phyloP scores from a whole-genome alignment of 192 early-diverging fungal species.

The Backusella circina region DNA sequence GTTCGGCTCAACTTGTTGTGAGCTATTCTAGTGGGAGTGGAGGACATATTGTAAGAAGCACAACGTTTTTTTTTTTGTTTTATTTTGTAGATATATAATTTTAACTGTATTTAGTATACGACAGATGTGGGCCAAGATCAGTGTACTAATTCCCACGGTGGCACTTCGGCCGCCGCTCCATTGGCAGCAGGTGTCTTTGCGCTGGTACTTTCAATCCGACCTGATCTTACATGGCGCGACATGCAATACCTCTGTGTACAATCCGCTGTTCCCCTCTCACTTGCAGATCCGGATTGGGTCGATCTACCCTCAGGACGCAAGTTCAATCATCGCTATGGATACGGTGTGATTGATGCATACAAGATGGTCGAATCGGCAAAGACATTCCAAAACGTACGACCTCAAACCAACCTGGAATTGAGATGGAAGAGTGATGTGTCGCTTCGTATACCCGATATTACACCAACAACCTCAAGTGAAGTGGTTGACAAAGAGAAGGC shows the following conservation, averaged over 20 bases:
- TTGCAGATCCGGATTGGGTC: constrained; percentile 72
- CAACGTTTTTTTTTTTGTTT: not conserved
- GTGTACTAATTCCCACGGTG: constrained; percentile 82
- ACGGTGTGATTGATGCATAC: constrained; percentile 86
- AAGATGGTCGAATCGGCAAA: constrained; percentile 77
- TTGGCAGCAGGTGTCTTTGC: constrained; percentile 89
- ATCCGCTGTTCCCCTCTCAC: constrained; percentile 70
- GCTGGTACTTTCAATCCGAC: constrained; percentile 76
- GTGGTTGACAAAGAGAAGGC: not conserved
- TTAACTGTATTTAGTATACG: constrained; percentile 71
- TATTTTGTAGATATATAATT: no score
- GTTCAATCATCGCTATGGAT: constrained; percentile 94
- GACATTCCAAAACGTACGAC: constrained; percentile 56
- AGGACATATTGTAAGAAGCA: constrained; percentile 63
- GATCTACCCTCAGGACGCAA: constrained; percentile 61
- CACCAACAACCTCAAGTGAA: not conserved
- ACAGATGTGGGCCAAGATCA: constrained; percentile 74
- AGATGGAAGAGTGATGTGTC: constrained; percentile 3
- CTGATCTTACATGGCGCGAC: constrained; percentile 96
- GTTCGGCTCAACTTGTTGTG: constrained; percentile 84
- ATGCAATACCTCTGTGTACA: constrained; percentile 83
- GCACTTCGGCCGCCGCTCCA: constrained; percentile 95
- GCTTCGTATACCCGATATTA: constrained; percentile 18
- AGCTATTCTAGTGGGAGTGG: constrained; percentile 83
- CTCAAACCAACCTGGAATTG: constrained; percentile 58